These are phyloP conservation scores for Agrocybe chaxingu DNA, from an alignment of 768 basidiomycete species.

Conservation along the genomic window DNA sequence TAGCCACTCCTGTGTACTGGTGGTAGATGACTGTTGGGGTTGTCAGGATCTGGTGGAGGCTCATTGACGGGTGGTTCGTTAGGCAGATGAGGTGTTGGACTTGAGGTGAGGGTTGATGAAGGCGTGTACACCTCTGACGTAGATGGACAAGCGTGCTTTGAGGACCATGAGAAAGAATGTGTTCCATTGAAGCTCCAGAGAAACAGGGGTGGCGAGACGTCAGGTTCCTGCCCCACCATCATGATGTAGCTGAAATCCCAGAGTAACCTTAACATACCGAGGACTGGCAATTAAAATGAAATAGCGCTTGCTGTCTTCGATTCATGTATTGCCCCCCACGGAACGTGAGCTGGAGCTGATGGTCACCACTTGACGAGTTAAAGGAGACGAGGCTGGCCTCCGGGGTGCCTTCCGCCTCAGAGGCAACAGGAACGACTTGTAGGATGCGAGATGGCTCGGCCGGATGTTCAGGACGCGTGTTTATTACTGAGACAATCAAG, in stretches of 20 bases:
- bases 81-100: background rate
- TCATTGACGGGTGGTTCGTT: background rate
- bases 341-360: constrained; percentile 25
- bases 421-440: constrained; percentile 31
- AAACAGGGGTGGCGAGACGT: constrained; percentile 10
- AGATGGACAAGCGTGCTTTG: constrained; percentile 21
- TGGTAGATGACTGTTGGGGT: background rate
- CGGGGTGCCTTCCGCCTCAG: constrained; percentile 18
- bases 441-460: constrained; percentile 30
- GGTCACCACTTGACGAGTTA: constrained; percentile 7
- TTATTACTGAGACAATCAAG: constrained; percentile 11
- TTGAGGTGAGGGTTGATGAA: background rate
- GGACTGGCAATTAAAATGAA: constrained; percentile 26
- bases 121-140: background rate
- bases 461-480: constrained; percentile 28
- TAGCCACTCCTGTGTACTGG: too few species aligned
- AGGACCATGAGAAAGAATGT: constrained; percentile 23
- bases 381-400: constrained; percentile 7
- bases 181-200: constrained; percentile 23
- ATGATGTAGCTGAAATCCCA: background rate
- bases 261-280: constrained; percentile 1
- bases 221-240: background rate
- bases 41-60: background rate
- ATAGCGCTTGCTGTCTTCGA: constrained; percentile 25
- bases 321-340: constrained; percentile 27